Conservation (phyloP, 345 rosid genomes). For the Limnanthes douglasii region DNA sequence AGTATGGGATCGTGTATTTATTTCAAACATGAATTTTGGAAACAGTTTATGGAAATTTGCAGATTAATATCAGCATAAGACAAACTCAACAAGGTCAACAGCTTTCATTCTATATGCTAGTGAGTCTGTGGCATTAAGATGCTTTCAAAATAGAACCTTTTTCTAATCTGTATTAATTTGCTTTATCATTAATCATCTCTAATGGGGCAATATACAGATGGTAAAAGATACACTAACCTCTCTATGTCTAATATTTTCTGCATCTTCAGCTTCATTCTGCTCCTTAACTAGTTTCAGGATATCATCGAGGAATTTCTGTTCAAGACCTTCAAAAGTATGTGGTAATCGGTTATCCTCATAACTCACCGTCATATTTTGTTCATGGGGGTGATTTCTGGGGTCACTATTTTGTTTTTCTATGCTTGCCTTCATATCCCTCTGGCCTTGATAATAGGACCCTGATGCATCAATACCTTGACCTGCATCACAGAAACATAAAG, state of each 20-base stretch:
- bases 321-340: conserved; percentile 48
- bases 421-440: conserved; percentile 28
- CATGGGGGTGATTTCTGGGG: conserved; percentile 37
- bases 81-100: no score
- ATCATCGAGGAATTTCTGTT: conserved; percentile 61
- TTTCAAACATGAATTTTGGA: no score
- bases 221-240: conserved; percentile 38
- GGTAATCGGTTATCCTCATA: conserved; percentile 30
- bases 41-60: no score
- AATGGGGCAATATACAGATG: no score
- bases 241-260: conserved; percentile 67
- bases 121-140: no score
- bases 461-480: conserved; percentile 62
- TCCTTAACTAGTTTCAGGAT: conserved; percentile 52
- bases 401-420: conserved; percentile 39
- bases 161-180: no score
- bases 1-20: no score
- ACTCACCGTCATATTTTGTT: conserved; percentile 33
- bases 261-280: conserved; percentile 67
- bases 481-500: conserved; percentile 15
- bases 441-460: conserved; percentile 48
- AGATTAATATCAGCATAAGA: no score
- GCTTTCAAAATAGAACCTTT: no score
- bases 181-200: no score
- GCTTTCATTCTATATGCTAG: no score